Percentiles rank a stretch among this genome's conserved stretches.
These are phyloP conservation scores for Irpex rosettiformis DNA, from an alignment of 1,284 basidiomycete genomes.

Conservation along the genomic window DNA sequence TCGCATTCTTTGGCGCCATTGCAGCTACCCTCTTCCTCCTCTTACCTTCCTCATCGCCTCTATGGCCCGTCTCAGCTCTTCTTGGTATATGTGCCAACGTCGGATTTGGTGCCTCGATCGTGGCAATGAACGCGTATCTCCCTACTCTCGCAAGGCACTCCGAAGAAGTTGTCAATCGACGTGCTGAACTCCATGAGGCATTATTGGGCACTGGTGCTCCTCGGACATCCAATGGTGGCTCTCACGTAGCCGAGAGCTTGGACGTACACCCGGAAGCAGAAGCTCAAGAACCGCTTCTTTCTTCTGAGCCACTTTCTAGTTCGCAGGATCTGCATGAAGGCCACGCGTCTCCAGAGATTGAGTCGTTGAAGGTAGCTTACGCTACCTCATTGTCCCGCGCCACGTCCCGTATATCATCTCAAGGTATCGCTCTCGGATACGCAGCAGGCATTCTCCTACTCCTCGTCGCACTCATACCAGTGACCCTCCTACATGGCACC, in stretches of 20 bases:
- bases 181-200: conserved; percentile 29
- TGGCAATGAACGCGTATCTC: conserved; percentile 89
- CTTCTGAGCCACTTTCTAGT: conserved; percentile 7
- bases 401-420: conserved; percentile 77
- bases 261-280: not conserved
- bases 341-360: conserved; percentile 14
- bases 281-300: not conserved
- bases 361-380: conserved; percentile 14
- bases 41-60: conserved; percentile 61
- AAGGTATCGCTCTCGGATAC: conserved; percentile 84
- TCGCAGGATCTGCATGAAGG: conserved; percentile 18
- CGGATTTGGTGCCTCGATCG: conserved; percentile 78
- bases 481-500: conserved; percentile 74
- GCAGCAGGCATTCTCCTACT: conserved; percentile 71
- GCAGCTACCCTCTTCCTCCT: conserved; percentile 69
- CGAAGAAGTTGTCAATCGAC: conserved; percentile 52
- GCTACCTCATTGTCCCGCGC: conserved; percentile 55
- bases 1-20: conserved; percentile 69
- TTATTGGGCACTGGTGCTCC: not conserved
- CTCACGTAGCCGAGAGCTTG: too few species aligned
- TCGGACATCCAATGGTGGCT: not conserved
- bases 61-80: conserved; percentile 63
- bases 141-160: conserved; percentile 70
- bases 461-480: conserved; percentile 66
- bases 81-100: conserved; percentile 77